Evolutionary conservation across 1,139 yeast genomes (phyloP), one percentile per base, ranked within the genome.

Genomic region (Suhomyces chickasaworum): DNA sequence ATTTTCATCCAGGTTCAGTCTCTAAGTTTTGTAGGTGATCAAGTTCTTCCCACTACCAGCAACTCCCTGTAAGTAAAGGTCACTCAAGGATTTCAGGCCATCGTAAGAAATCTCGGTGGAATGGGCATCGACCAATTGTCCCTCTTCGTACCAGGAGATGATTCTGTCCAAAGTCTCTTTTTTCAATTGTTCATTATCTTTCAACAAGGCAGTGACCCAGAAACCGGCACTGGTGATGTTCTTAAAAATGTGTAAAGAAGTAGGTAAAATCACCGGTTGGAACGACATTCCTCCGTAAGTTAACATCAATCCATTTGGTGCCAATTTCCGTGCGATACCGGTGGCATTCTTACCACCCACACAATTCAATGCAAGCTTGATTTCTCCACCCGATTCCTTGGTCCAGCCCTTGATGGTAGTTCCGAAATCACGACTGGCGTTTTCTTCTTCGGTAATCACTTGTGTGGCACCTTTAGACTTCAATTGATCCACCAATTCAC

Each of bases 201-300:
- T 82, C 54, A 85, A 79, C 71, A 88, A 85, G 41, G 78, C 83
- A 9, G 98, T 88, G 46, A 93, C 83, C 99, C 99, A 93, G 71
- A 87, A 93, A 0, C 99, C 99, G 36, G 84, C 81, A 48, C 91
- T 83, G 16, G 88, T 84, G 50, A 93, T 68, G 60, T 91, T 87
- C 65, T 90, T 93, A 75, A 93, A 93, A 54, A 95, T 91, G 60
- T 89, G 88, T 51, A 89, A 71, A 1, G 96, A 82, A 1, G 97
- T 89, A 36, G 98, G 97, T 49, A 93, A 68, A 15, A 82, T 79
- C 21, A 95, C 95, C 2, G 99, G 99, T 68, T 89, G 93, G 74
- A 84, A 84, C 5, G 98, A 89, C 99, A 93, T 93, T 41, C 97
- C 99, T 23, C 99, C 99, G 63, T 93, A 93, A 0, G 99, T 90